phyloP scores from a whole-genome alignment of 192 early-diverging fungal species.

The Backusella australiensis region DNA sequence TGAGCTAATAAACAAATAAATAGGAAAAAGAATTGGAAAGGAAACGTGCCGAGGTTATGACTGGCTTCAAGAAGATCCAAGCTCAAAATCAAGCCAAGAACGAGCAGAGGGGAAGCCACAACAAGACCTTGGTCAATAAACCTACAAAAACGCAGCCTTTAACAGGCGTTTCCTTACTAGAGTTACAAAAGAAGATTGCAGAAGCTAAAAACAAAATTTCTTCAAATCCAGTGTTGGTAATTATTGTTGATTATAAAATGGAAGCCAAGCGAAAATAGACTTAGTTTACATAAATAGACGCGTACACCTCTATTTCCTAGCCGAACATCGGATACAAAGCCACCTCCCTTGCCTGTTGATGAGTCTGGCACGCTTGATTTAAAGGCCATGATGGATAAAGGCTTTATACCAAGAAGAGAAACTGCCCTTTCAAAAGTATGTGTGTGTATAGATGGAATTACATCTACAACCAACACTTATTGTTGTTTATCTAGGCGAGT shows the following conservation, averaged over 20 bases:
- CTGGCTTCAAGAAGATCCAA: not conserved
- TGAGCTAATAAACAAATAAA: not conserved
- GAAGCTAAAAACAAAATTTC: constrained; percentile 39
- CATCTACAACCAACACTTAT: constrained; percentile 44
- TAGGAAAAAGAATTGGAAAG: not conserved
- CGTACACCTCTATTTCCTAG: constrained; percentile 32
- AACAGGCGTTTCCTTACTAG: constrained; percentile 26
- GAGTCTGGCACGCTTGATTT: constrained; percentile 47
- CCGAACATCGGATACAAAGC: constrained; percentile 26
- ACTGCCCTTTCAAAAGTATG: constrained; percentile 40
- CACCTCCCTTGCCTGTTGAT: constrained; percentile 44
- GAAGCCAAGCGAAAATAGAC: no score
- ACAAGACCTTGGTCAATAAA: not conserved
- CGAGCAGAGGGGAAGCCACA: not conserved
- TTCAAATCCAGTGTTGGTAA: not conserved
- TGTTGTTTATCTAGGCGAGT: constrained; percentile 57
- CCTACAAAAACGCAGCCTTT: not conserved
- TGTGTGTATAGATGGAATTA: constrained; percentile 9
- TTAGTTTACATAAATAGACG: constrained; percentile 10
- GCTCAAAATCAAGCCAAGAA: not conserved
- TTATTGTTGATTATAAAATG: not conserved
- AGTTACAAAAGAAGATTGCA: constrained; percentile 47
- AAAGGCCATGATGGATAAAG: constrained; percentile 43
- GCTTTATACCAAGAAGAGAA: constrained; percentile 54
- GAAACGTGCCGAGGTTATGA: not conserved